phyloP scores from a whole-genome alignment of 2,329 filamentous ascomycete species.

The Pseudopyrenochaeta lycopersici region DNA sequence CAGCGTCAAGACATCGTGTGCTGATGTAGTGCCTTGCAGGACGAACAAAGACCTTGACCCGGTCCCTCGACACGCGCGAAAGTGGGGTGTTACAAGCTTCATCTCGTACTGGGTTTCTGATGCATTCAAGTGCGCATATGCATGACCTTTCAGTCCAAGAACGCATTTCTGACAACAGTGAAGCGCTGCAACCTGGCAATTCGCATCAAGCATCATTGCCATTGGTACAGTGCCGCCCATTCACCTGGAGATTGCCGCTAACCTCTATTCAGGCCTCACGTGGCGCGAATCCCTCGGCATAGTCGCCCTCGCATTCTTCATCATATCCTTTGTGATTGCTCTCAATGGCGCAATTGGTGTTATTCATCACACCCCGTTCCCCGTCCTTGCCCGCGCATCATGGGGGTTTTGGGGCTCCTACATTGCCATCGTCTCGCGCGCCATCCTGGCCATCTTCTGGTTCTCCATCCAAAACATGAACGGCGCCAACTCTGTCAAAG shows the following conservation, averaged over 20 bases:
- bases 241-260: not conserved
- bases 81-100: slow-evolving; percentile 58
- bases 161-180: slow-evolving; percentile 8
- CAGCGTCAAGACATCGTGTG: not conserved
- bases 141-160: not conserved
- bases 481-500: slow-evolving; percentile 63
- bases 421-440: slow-evolving; percentile 62
- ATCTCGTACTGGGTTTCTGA: slow-evolving; percentile 64
- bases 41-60: slow-evolving; percentile 62
- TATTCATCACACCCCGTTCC: slow-evolving; percentile 63
- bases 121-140: slow-evolving; percentile 55
- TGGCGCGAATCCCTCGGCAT: slow-evolving; percentile 66
- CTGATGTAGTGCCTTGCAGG: slow-evolving; percentile 20
- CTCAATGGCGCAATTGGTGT: slow-evolving; percentile 64
- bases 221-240: slow-evolving; percentile 32
- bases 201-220: slow-evolving; percentile 49
- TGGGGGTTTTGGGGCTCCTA: slow-evolving; percentile 68
- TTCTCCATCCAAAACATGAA: slow-evolving; percentile 73
- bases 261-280: slow-evolving; percentile 54
- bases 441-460: slow-evolving; percentile 67
- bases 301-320: slow-evolving; percentile 61
- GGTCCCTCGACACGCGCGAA: slow-evolving; percentile 53
- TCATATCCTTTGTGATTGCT: slow-evolving; percentile 67
- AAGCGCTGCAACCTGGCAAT: slow-evolving; percentile 63
- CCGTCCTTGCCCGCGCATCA: slow-evolving; percentile 63